A percentile compares a stretch with the other conserved stretches of the same genome.
phyloP scores from a whole-genome alignment of 257 asterid genomes.

The Phtheirospermum japonicum region DNA sequence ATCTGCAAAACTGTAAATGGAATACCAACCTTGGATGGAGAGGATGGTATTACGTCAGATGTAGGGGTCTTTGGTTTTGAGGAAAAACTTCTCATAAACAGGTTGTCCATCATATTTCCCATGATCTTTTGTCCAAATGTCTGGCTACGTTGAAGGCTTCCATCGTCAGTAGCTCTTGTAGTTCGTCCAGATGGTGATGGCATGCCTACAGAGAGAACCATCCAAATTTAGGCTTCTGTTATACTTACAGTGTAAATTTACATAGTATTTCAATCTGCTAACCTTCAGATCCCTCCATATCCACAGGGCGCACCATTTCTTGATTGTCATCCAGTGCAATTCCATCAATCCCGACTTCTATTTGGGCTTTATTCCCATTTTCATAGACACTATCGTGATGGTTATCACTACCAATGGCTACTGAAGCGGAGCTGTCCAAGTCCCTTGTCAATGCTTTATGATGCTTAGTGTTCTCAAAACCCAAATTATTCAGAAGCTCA shows the following conservation, averaged over 20 bases:
- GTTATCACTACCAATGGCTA: conserved; percentile 36
- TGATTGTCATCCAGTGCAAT: conserved; percentile 43
- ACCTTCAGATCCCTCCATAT: conserved; percentile 88
- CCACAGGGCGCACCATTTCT: conserved; percentile 44
- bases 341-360: conserved; percentile 38
- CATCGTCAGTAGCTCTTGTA: conserved; percentile 47
- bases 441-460: conserved; percentile 42
- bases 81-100: conserved; percentile 77
- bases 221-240: conserved; percentile 15
- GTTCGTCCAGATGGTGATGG: conserved; percentile 85
- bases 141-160: conserved; percentile 75
- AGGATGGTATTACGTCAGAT: conserved; percentile 57
- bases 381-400: conserved; percentile 41
- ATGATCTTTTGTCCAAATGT: conserved; percentile 91
- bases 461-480: conserved; percentile 64
- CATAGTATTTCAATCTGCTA: conserved; percentile 26
- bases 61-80: conserved; percentile 59
- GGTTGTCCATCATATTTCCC: conserved; percentile 93
- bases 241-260: conserved; percentile 15
- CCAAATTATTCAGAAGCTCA: conserved; percentile 90
- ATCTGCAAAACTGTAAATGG: conserved; percentile 22
- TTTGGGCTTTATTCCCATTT: conserved; percentile 46
- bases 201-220: conserved; percentile 45
- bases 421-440: conserved; percentile 43
- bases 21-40: conserved; percentile 77